These are phyloP conservation scores for Sarcomyxa edulis DNA, from an alignment of 768 basidiomycete species.

Conservation along the genomic window DNA sequence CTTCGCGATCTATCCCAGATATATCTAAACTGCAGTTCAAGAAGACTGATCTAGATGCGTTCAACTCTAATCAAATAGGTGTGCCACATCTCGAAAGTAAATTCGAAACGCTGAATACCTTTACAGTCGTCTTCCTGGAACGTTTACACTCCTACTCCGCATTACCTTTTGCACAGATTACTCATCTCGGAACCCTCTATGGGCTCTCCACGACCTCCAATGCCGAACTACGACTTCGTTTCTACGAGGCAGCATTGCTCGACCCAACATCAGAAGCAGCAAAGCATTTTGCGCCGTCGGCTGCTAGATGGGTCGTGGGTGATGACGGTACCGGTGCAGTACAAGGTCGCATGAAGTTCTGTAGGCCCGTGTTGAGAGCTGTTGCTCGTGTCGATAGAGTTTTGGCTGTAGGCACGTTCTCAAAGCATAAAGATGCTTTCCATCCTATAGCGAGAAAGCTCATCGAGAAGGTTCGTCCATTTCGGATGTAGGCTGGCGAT, in stretches of 20 bases:
- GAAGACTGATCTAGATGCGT: conserved; percentile 50
- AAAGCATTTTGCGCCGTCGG: conserved; percentile 42
- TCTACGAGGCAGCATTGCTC: conserved; percentile 66
- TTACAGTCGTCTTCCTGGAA: conserved; percentile 78
- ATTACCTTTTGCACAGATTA: conserved; percentile 55
- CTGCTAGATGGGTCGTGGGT: conserved; percentile 67
- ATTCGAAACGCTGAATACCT: conserved; percentile 1
- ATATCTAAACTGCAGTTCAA: conserved; percentile 48
- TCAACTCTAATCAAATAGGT: conserved; percentile 79
- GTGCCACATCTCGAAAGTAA: conserved; percentile 12
- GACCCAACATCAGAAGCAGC: conserved; percentile 45
- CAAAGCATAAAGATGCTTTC: conserved; percentile 44
- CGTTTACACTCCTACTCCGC: conserved; percentile 58
- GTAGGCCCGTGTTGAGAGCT: conserved; percentile 59
- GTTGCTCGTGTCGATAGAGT: conserved; percentile 45
- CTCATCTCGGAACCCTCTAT: conserved; percentile 55
- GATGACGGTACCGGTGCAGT: conserved; percentile 53
- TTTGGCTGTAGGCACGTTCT: conserved; percentile 50
- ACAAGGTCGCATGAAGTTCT: conserved; percentile 85
- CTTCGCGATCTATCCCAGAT: conserved; percentile 43
- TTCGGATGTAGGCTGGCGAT: too few relatives aligned
- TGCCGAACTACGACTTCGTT: conserved; percentile 73
- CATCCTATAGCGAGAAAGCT: conserved; percentile 74
- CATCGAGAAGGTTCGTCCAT: conserved; percentile 72
- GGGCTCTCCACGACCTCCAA: conserved; percentile 49